phyloP scores from a whole-genome alignment of 2,329 filamentous ascomycete species.

The Verticillium dahliae region DNA sequence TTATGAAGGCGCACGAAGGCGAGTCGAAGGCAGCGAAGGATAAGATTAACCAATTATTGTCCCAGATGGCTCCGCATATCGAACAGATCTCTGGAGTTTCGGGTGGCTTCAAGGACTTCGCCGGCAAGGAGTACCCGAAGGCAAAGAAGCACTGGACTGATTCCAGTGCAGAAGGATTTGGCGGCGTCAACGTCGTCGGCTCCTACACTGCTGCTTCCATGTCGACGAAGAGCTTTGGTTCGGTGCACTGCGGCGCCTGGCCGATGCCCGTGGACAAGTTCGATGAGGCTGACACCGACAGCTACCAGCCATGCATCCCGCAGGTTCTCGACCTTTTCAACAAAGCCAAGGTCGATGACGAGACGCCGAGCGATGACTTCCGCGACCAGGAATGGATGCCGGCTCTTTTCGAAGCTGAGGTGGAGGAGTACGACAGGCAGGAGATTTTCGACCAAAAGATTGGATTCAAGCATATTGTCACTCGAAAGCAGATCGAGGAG shows the following conservation, averaged over 20 bases:
- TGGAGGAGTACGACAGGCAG: constrained; percentile 12
- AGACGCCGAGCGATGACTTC: constrained; percentile 2
- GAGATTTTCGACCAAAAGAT: constrained; percentile 12
- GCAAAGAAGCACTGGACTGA: constrained; percentile 1
- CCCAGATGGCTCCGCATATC: constrained; percentile 12
- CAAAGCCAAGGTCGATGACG: constrained; percentile 6
- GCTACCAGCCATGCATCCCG: constrained; percentile 30
- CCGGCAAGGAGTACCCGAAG: neutral
- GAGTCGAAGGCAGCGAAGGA: constrained; percentile 16
- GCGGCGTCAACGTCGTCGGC: constrained; percentile 24
- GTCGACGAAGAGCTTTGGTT: constrained; percentile 27
- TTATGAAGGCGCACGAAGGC: constrained; percentile 18
- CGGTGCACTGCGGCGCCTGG: constrained; percentile 25
- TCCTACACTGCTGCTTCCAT: constrained; percentile 25
- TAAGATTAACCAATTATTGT: constrained; percentile 10
- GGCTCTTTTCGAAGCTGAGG: constrained; percentile 12
- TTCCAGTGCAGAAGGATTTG: neutral
- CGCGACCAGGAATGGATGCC: constrained; percentile 10
- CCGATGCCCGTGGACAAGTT: constrained; percentile 27
- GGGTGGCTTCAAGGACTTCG: neutral
- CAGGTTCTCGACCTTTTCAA: constrained; percentile 15
- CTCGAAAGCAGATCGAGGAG: neutral
- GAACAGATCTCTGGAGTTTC: constrained; percentile 5
- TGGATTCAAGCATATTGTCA: constrained; percentile 10
- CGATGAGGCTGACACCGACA: constrained; percentile 25